phyloP scores from a whole-genome alignment of 805 yeast species.

The Yarrowia yakushimensis region DNA sequence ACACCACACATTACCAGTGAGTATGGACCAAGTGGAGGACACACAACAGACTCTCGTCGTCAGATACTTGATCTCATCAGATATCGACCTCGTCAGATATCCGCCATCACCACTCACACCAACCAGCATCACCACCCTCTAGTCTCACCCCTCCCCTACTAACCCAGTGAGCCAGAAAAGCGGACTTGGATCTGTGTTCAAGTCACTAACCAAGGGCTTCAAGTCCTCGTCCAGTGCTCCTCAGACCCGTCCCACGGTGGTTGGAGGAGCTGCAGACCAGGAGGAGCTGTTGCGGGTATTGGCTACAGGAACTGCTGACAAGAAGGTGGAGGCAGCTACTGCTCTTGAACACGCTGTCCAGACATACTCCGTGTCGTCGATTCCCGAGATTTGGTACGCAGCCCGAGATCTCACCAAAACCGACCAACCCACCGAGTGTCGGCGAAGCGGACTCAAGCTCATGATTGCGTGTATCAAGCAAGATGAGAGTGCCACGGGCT shows the following conservation, averaged over 20 bases:
- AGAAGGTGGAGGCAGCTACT: constrained; percentile 47
- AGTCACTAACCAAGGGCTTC: constrained; percentile 35
- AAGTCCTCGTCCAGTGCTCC: constrained; percentile 30
- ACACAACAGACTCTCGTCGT: no score
- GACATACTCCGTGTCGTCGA: constrained; percentile 51
- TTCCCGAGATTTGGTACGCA: constrained; percentile 74
- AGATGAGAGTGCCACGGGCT: constrained; percentile 49
- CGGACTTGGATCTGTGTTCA: constrained; percentile 33
- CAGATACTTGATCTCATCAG: no score
- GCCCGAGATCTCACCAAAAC: constrained; percentile 52
- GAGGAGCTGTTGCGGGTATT: constrained; percentile 36
- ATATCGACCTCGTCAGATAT: no score
- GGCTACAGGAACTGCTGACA: constrained; percentile 33
- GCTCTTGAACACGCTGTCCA: constrained; percentile 50
- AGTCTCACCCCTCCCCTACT: background rate
- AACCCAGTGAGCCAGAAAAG: constrained; percentile 23
- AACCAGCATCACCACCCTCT: background rate
- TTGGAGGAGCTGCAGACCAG: constrained; percentile 38
- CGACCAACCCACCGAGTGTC: constrained; percentile 37
- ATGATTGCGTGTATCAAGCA: constrained; percentile 53
- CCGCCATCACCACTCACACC: no score
- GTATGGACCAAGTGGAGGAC: no score
- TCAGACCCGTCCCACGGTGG: constrained; percentile 31
- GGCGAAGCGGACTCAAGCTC: constrained; percentile 52
- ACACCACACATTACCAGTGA: background rate